Base-by-base conservation (phyloP, 2,329 filamentous ascomycete genomes). In the Monosporascus sp. region DNA sequence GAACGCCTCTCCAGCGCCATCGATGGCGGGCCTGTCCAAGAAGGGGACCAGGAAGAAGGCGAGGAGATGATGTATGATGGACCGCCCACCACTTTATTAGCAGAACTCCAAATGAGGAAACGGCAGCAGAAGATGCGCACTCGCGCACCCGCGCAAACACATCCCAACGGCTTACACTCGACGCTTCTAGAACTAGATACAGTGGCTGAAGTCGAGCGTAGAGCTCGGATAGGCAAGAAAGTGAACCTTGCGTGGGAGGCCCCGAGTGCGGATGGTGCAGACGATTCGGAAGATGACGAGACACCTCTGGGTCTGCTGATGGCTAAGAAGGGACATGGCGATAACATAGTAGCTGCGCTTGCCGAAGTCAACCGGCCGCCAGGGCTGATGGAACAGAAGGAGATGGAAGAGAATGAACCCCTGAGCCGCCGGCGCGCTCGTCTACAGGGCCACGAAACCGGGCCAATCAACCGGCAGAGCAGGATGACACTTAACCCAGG, bases 321-420 rank as follows among this genome's bases (percentile, higher is more conserved):
- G 62, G 85, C 87, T 0, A 78, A 77, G 41, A 83, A 83, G 58
- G 77, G 81, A 7, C 75, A 79, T n/a, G 78, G 78, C 14, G 70
- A 70, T 46, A 71, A 76, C 51, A 67, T 76, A 34, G 72, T 73
- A 34, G 71, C 76, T 54, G 75, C 78, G 48, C 69, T 78, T 56
- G 76, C 77, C 53, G 79, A 82, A 71, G 64, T 85, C 58, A 79
- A 85, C 71, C 73, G 84, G 11, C 88, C 89, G 0, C 69, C 91
- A 5, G 90, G 90, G 5, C 70, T 94, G 52, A 86, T 94, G 76
- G 88, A 95, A 66, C 85, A 84, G 62, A 85, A 90, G 47, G 87
- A 95, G 55, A 74, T 94, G 59, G 94, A 99, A 68, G 94, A 99
- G 64, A 94, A 91, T 52, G 94, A 97, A 68, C 92, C 94, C 0